These are phyloP conservation scores for Benincasa hispida DNA, from an alignment of 306 rosid species.

Conservation along the genomic window DNA sequence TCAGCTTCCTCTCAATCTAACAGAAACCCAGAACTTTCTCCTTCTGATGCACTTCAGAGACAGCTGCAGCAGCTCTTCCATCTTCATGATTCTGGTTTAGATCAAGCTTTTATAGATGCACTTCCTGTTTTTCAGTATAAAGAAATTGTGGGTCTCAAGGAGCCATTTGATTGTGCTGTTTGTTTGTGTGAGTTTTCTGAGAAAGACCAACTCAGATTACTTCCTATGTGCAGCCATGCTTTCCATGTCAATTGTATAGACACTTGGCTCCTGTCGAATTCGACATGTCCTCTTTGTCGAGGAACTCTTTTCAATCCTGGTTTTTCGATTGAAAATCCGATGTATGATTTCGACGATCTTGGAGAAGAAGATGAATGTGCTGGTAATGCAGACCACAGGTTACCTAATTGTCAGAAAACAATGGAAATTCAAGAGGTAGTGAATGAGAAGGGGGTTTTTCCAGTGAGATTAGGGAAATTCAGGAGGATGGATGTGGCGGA, in stretches of 20 bases:
- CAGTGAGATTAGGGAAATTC: conserved; percentile 87
- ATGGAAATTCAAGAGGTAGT: conserved; percentile 59
- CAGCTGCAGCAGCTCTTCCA: conserved; percentile 95
- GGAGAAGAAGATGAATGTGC: conserved; percentile 61
- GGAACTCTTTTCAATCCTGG: conserved; percentile 63
- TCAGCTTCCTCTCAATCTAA: conserved; percentile 46
- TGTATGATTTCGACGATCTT: conserved; percentile 61
- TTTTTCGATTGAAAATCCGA: conserved; percentile 55
- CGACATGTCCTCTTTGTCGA: conserved; percentile 92
- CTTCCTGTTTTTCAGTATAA: conserved; percentile 90
- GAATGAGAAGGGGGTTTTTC: conserved; percentile 53
- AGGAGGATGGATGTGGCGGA: conserved; percentile 31
- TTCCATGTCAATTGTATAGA: conserved; percentile 87
- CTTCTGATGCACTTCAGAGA: conserved; percentile 84
- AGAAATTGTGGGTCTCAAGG: conserved; percentile 81
- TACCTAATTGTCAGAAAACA: conserved; percentile 33
- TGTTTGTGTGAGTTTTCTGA: conserved; percentile 79
- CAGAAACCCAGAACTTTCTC: conserved; percentile 58
- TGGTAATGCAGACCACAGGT: conserved; percentile 37
- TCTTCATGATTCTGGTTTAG: conserved; percentile 91
- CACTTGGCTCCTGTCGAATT: conserved; percentile 89
- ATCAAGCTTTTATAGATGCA: conserved; percentile 94
- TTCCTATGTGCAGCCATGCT: conserved; percentile 95
- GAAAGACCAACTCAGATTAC: conserved; percentile 78
- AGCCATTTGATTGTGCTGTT: conserved; percentile 94